Evolutionary conservation across 345 rosid genomes (phyloP), one percentile per base, ranked within the genome.

Genomic region (Gossypium herbaceum): DNA sequence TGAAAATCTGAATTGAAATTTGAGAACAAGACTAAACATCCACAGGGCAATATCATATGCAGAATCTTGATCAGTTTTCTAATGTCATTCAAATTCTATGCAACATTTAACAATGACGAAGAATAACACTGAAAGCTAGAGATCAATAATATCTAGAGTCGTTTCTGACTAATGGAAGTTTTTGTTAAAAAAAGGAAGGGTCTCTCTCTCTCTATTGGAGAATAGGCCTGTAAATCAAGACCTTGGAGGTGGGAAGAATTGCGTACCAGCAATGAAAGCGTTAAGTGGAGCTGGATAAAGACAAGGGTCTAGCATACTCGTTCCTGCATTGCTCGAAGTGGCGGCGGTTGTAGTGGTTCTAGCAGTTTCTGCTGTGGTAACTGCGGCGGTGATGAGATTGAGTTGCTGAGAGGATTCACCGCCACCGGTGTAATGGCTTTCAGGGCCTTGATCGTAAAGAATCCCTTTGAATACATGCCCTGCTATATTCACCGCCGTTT

Each of bases 221-320:
- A 57, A 55, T 17, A 44, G 55, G 45, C 44, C 47, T 57, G 25
- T 68, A 3, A 67, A 51, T 84, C 79, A 88, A 73, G 97, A 88
- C 84, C 98, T 92, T 60, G 95, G 91, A 51, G 90, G 93, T 76
- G 92, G 89, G 91, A 92, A 94, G 89, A 92, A 92, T 82, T 88
- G 97, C 94, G 98, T 92, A 91, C 96, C 96, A 67, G 96, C 90
- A 48, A 90, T 84, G 76, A 86, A 91, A 20, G 97, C 86, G 79
- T 82, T 88, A 74, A 91, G 86, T 34, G 96, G 91, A 76, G 98
- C 85, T 52, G 95, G 91, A 66, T 89, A 94, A 63, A 89, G 74
- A 8, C 92, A 84, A 69, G 89, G 82, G 68, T 90, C n/a, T 22
- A 90, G 75, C 77, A 88, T 57, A 11, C 75, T 61, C 19, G 80